A percentile compares a stretch with the other conserved stretches of the same genome.
Conservation (phyloP, 2,329 filamentous ascomycete species). For the Fusarium sp. region DNA sequence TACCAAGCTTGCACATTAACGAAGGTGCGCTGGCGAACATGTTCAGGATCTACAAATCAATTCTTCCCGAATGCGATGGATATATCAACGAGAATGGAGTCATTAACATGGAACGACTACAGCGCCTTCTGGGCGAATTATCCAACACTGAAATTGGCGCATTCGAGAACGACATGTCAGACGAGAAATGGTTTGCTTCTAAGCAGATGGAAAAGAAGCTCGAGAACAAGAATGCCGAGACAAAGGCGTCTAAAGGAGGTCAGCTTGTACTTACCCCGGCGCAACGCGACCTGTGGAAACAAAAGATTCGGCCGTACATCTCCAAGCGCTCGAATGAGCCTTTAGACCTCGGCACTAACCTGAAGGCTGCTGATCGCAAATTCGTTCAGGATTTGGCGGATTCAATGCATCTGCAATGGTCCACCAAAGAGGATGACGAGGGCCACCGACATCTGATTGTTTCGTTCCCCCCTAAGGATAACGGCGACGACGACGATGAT, state of each 20-base stretch:
- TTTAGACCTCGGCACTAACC: slow-evolving; percentile 77
- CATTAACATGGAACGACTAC: slow-evolving; percentile 86
- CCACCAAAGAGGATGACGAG: slow-evolving; percentile 67
- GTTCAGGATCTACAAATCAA: slow-evolving; percentile 95
- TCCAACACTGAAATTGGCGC: slow-evolving; percentile 91
- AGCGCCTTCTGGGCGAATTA: slow-evolving; percentile 82
- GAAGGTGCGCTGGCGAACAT: slow-evolving; percentile 96
- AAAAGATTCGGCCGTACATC: slow-evolving; percentile 84
- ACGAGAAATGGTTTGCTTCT: slow-evolving; percentile 91
- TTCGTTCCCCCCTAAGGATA: slow-evolving; percentile 59
- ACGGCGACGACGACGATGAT: slow-evolving; percentile 61
- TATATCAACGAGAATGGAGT: slow-evolving; percentile 97
- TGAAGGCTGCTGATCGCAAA: slow-evolving; percentile 88
- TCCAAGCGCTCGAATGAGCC: slow-evolving; percentile 72
- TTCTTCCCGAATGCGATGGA: slow-evolving; percentile 86
- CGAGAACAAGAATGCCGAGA: slow-evolving; percentile 66
- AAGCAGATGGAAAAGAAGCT: slow-evolving; percentile 79
- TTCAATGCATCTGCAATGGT: slow-evolving; percentile 68
- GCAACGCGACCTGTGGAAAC: slow-evolving; percentile 85
- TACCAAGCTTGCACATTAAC: slow-evolving; percentile 97
- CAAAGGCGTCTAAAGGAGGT: slow-evolving; percentile 64
- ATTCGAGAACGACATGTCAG: slow-evolving; percentile 89
- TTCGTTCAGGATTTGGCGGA: slow-evolving; percentile 90
- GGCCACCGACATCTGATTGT: slow-evolving; percentile 66
- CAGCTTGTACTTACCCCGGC: slow-evolving; percentile 80